Evolutionary conservation across 2,329 filamentous ascomycete genomes (phyloP), one percentile per base, ranked within the genome.

Genomic region (Aspergillus amoenus): DNA sequence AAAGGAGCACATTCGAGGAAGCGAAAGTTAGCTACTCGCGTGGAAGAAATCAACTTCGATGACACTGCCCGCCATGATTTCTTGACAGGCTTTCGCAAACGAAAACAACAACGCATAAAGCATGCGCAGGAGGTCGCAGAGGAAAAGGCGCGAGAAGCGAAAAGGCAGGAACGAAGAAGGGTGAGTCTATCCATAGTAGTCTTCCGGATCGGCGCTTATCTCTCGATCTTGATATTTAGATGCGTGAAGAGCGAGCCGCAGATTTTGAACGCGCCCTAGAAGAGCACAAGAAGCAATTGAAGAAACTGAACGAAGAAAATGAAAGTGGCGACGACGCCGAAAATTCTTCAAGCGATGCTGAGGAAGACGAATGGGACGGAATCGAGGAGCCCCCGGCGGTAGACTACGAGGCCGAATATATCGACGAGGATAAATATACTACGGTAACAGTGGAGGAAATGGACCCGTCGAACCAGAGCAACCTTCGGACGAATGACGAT

Each of bases 351-450:
- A 52, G 27, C 27, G 41, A 45, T 12, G 74, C 68, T 8, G 78
- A 79, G 1, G 76, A 78, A 2, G 78, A 82, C 13, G 83, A 86
- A 66, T 92, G 88, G 86, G 80, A 80, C 51, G 90, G 88, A 0
- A 81, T 92, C 52, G 78, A 68, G 37, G 75, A 76, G 17, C 75
- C 73, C 40, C 81, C 85, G 21, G 76, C 77, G 6, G 75, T 94
- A 44, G 87, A 95, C 70, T 87, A 91, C 65, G 90, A 96, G 72
- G 92, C 93, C 64, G 92, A 97, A 73, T 99, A 97, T 76, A 85
- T 97, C 63, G 94, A 99, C 73, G 94, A 97, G 73, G 93, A 97
- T 73, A 90, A 89, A 70, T 97, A 91, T 73, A 97, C 94, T 0
- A 96, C 91, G 1, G 94, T 99, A 24, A 97, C 91, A 0, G 87